Percentiles rank a stretch among this genome's conserved stretches.
phyloP scores from a whole-genome alignment of 495 filamentous ascomycete genomes.

The Talaromyces adpressus region DNA sequence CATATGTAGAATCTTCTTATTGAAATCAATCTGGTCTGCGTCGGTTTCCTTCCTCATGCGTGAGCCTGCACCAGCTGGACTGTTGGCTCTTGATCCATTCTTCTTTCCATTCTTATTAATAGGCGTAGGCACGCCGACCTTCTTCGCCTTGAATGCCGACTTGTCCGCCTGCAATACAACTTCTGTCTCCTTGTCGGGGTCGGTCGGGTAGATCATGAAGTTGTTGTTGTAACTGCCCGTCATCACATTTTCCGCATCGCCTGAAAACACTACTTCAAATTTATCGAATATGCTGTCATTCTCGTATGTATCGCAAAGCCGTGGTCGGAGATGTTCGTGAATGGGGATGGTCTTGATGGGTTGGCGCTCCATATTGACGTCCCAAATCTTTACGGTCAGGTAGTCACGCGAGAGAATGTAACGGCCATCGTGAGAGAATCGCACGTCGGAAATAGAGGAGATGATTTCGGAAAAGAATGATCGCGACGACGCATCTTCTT shows the following conservation, averaged over 20 bases:
- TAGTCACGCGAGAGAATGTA: conserved; percentile 98
- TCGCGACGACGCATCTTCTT: conserved; percentile 96
- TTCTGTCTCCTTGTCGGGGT: conserved; percentile 91
- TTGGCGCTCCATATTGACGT: conserved; percentile 96
- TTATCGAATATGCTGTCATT: conserved; percentile 99
- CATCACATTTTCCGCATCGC: conserved; percentile 98
- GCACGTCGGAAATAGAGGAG: conserved; percentile 96
- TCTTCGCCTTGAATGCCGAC: conserved; percentile 99
- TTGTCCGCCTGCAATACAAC: conserved; percentile 97
- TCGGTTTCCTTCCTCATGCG: conserved; percentile 99
- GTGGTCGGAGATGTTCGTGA: conserved; percentile 90
- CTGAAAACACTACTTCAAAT: conserved; percentile 98
- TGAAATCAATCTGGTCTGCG: conserved; percentile 99
- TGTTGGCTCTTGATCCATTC: conserved; percentile 75
- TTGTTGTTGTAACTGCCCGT: conserved; percentile 99
- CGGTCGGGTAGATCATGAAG: conserved; percentile 99
- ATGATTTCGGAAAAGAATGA: conserved; percentile 99
- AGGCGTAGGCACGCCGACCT: conserved; percentile 94
- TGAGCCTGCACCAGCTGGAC: conserved; percentile 83
- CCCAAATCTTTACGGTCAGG: conserved; percentile 98
- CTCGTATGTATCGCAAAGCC: conserved; percentile 96
- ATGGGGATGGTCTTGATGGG: conserved; percentile 98
- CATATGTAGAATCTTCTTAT: conserved; percentile 99
- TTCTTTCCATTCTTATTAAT: conserved; percentile 78
- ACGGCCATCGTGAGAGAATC: conserved; percentile 90